A percentile compares a stretch with the other conserved stretches of the same genome.
Conservation (phyloP, 352 stramenopile species). For the Elongisporangium anandrum region DNA sequence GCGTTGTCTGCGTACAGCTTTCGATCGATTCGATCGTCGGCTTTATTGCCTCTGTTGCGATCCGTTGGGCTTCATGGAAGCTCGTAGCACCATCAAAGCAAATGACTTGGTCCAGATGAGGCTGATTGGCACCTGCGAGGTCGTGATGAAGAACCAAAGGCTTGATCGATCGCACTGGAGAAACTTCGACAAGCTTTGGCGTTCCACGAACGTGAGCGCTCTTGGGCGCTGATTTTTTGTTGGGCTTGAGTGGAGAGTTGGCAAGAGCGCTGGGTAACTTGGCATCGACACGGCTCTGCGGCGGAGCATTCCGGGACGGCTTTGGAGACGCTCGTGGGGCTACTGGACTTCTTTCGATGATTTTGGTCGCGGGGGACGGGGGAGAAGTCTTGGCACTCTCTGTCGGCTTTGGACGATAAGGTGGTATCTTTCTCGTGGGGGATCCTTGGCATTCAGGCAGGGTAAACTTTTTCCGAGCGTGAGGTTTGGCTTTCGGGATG, state of each 20-base stretch:
- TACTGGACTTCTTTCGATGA: background rate
- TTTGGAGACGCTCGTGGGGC: background rate
- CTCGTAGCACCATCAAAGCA: conserved; percentile 30
- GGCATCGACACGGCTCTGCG: background rate
- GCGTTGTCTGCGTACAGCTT: conserved; percentile 9
- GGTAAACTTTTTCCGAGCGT: conserved; percentile 30
- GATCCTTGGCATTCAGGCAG: conserved; percentile 40
- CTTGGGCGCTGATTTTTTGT: background rate
- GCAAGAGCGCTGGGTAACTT: background rate
- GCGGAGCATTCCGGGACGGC: background rate
- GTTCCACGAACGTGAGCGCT: background rate
- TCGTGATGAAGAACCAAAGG: background rate
- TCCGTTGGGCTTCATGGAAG: conserved; percentile 34
- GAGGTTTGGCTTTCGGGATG: conserved; percentile 30
- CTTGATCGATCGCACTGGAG: background rate
- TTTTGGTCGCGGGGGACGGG: background rate
- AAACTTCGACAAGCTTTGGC: background rate
- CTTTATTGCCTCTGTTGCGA: conserved; percentile 14
- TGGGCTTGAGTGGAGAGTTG: background rate
- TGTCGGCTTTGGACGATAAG: conserved; percentile 1
- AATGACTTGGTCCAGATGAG: conserved; percentile 2
- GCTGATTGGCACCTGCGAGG: background rate
- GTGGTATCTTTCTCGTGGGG: conserved; percentile 15
- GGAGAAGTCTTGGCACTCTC: background rate
- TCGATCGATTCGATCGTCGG: conserved; percentile 1